A percentile compares a stretch with the other conserved stretches of the same genome.
Evolutionary conservation across 768 basidiomycete species (phyloP).

Genomic region (Amanita polypyramis): DNA sequence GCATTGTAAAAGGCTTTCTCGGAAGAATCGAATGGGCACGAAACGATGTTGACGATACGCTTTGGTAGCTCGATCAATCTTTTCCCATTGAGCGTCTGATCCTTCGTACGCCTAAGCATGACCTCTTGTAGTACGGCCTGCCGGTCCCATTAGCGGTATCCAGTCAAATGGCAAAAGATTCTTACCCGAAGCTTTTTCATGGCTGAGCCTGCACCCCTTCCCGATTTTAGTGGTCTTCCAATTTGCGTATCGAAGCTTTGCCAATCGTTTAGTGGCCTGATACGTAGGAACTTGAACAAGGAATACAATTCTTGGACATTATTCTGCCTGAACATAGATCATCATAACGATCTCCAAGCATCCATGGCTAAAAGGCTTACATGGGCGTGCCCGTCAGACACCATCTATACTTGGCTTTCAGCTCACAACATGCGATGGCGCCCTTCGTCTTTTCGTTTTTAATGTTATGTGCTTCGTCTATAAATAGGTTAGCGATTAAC

Average conservation of each 20-base stretch:
- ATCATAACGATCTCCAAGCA: slow-evolving; percentile 24
- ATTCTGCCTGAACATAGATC: slow-evolving; percentile 54
- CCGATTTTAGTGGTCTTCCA: slow-evolving; percentile 67
- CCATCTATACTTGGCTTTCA: slow-evolving; percentile 79
- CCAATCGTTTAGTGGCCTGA: slow-evolving; percentile 77
- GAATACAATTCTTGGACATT: slow-evolving; percentile 84
- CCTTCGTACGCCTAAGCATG: slow-evolving; percentile 86
- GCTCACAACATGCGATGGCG: slow-evolving; percentile 66
- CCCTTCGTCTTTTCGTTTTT: slow-evolving; percentile 78
- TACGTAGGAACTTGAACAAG: slow-evolving; percentile 78
- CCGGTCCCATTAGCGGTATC: not conserved
- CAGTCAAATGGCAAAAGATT: slow-evolving; percentile 8
- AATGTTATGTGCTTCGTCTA: slow-evolving; percentile 92
- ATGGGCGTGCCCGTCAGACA: slow-evolving; percentile 80
- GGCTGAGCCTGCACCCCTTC: slow-evolving; percentile 45
- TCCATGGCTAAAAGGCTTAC: slow-evolving; percentile 23
- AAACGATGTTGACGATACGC: slow-evolving; percentile 57
- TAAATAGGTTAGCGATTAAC: not conserved
- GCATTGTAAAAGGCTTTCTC: slow-evolving; percentile 76
- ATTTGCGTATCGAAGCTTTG: slow-evolving; percentile 71
- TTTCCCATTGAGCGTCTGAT: slow-evolving; percentile 64
- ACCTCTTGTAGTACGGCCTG: slow-evolving; percentile 74
- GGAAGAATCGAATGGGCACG: slow-evolving; percentile 65
- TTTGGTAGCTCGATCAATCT: slow-evolving; percentile 73
- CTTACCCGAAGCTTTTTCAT: slow-evolving; percentile 77